phyloP scores from a whole-genome alignment of 805 yeast species.

The Hermanozyma aechmeae region DNA sequence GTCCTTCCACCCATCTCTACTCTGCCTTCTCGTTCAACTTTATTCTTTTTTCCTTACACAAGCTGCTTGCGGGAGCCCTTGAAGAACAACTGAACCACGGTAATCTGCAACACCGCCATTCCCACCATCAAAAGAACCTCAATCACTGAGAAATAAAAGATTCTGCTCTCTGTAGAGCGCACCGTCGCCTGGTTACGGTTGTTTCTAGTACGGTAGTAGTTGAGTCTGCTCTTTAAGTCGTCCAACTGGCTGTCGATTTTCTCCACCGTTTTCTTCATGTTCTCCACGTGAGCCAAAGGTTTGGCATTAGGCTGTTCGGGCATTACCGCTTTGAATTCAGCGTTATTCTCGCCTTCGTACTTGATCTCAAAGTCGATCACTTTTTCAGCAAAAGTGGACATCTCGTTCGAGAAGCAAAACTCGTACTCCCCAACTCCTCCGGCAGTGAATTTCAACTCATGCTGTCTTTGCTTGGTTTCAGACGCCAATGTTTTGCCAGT shows the following conservation, averaged over 20 bases:
- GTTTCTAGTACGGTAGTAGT: constrained; percentile 84
- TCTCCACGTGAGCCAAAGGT: constrained; percentile 43
- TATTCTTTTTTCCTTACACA: constrained; percentile 23
- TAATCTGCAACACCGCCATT: constrained; percentile 62
- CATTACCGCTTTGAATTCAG: constrained; percentile 47
- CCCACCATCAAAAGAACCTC: constrained; percentile 68
- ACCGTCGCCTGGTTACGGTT: constrained; percentile 88
- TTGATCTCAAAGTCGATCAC: constrained; percentile 76
- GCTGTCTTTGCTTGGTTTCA: constrained; percentile 63
- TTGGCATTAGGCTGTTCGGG: constrained; percentile 43
- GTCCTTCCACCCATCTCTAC: too few relatives aligned
- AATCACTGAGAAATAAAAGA: constrained; percentile 65
- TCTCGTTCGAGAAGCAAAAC: constrained; percentile 76
- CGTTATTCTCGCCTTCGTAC: constrained; percentile 31
- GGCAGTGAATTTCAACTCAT: constrained; percentile 68
- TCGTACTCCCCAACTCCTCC: constrained; percentile 69
- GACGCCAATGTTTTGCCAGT: constrained; percentile 40
- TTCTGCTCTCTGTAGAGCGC: constrained; percentile 65
- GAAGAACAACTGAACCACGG: constrained; percentile 62
- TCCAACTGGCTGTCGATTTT: constrained; percentile 53
- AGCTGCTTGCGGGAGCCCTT: constrained; percentile 61
- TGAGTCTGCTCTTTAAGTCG: constrained; percentile 49
- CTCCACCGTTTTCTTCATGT: constrained; percentile 45
- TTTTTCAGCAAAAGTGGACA: constrained; percentile 76
- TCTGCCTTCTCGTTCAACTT: background rate